Base-by-base conservation (phyloP, 352 stramenopile genomes). In the Globisporangium barbulae region DNA sequence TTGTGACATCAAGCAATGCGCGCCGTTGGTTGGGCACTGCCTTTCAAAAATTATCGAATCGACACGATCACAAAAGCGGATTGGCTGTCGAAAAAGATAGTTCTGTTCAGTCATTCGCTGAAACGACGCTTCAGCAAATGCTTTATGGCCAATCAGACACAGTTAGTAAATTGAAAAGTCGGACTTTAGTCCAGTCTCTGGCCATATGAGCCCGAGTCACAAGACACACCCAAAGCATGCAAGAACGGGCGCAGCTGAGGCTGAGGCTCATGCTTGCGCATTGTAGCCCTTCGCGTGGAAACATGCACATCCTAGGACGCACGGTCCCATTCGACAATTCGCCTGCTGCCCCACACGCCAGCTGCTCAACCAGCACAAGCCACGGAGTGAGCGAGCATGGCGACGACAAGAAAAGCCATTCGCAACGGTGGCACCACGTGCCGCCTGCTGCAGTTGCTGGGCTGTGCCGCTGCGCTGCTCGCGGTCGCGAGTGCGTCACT, bases 391-490 rank as follows among this genome's bases (percentile, higher is more conserved):
- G 47, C 4, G 49, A 54, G 12, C 3, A 41, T 39, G 28, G 25
- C 39, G 49, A 17, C 50, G 50, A 21, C 28, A 6, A 21, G 41
- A 47, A 47, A 17, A 21, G 13, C 41, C 41, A 41, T 10, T 10
- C 12, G 35, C 35, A 47, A 22, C 41, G 41, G 41, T 2, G 41
- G 41, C 41, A 21, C 17, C 39, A 12, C 39, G 39, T 13, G 39
- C 39, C 49, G 28, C 1, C 5, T 63, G 57, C 57, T 54, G 33
- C 57, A 63, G 57, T 55, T 63, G 13, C 10, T 52, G 31, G 6
- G 35, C 35, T 41, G 54, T 35, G 22, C 37, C 12, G 8, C 25
- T 15, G 53, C 15, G 17, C 33, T 61, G 8, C 21, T 50, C 2
- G 17, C 54, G 15, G 22, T 52, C 28, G 39, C 12, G 6, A 33